These are phyloP conservation scores for Wickerhamomyces sydowiorum DNA, from an alignment of 805 yeast species.

Conservation along the genomic window DNA sequence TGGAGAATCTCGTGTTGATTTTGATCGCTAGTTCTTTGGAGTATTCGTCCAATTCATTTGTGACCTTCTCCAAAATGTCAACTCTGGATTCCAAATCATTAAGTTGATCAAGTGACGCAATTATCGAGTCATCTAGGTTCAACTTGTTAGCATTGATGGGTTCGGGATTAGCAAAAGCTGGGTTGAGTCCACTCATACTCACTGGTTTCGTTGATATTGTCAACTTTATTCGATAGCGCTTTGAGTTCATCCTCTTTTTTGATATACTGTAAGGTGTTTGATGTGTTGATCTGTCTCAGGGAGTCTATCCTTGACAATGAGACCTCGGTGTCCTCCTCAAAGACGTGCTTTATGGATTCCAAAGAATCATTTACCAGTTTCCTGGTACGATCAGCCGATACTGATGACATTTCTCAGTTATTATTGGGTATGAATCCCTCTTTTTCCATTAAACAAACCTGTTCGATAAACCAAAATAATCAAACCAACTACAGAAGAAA, in stretches of 20 bases:
- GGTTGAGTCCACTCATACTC: no score
- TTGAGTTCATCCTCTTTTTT: constrained; percentile 37
- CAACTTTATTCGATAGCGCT: constrained; percentile 17
- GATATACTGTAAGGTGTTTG: constrained; percentile 46
- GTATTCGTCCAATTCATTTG: constrained; percentile 58
- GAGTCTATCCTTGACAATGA: constrained; percentile 38
- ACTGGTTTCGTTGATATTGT: constrained; percentile 14
- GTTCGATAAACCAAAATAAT: no score
- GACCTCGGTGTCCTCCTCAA: constrained; percentile 33
- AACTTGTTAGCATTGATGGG: neutral
- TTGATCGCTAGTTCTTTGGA: constrained; percentile 49
- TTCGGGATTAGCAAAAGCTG: no score
- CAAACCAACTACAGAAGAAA: no score
- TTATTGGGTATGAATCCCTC: no score
- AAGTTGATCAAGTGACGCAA: constrained; percentile 7
- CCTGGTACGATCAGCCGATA: neutral
- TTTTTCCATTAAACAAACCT: no score
- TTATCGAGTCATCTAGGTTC: constrained; percentile 24
- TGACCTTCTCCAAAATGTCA: constrained; percentile 37
- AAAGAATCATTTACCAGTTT: constrained; percentile 20
- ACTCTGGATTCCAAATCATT: constrained; percentile 29
- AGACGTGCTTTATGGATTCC: constrained; percentile 27
- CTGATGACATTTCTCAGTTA: neutral
- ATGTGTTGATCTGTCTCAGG: constrained; percentile 51
- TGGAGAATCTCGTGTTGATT: constrained; percentile 17